phyloP scores from a whole-genome alignment of 768 basidiomycete species.

The Rhodotorula diobovata region DNA sequence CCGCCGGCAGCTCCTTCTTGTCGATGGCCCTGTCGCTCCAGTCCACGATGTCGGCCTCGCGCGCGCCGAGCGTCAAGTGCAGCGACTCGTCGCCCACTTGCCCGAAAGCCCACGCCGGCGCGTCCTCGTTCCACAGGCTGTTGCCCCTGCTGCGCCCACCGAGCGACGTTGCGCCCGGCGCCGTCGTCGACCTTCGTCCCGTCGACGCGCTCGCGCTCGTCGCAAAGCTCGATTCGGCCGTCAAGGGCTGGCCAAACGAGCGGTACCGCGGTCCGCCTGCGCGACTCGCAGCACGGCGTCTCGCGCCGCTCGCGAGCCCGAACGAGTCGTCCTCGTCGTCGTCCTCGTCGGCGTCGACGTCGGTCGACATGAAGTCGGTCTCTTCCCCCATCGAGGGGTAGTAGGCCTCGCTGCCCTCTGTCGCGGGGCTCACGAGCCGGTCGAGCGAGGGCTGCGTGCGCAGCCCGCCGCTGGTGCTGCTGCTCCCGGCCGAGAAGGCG shows the following conservation, averaged over 20 bases:
- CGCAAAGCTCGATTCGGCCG: background rate
- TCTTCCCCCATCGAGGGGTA: slow-evolving; percentile 2
- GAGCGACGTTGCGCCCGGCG: too few species aligned
- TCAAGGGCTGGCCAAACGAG: background rate
- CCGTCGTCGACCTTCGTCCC: background rate
- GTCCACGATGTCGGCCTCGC: slow-evolving; percentile 73
- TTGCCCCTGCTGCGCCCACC: too few species aligned
- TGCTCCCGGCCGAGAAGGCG: too few species aligned
- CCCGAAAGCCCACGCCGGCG: background rate
- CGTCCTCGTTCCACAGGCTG: slow-evolving; percentile 24
- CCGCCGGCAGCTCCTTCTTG: slow-evolving; percentile 50
- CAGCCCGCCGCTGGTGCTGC: background rate
- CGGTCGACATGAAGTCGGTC: slow-evolving; percentile 18
- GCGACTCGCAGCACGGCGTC: background rate
- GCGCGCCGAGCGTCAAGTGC: slow-evolving; percentile 51
- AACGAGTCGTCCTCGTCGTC: slow-evolving; percentile 23
- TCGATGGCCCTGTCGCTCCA: slow-evolving; percentile 63
- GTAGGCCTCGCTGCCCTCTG: slow-evolving; percentile 11
- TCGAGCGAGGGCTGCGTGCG: background rate
- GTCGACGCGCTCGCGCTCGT: background rate
- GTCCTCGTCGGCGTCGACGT: slow-evolving; percentile 7
- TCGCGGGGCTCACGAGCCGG: background rate
- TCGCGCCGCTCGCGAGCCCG: background rate
- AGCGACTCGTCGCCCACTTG: slow-evolving; percentile 2
- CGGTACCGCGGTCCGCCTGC: background rate